Evolutionary conservation across 2,329 filamentous ascomycete species (phyloP).

Genomic region (Ophiostoma tasmaniense): DNA sequence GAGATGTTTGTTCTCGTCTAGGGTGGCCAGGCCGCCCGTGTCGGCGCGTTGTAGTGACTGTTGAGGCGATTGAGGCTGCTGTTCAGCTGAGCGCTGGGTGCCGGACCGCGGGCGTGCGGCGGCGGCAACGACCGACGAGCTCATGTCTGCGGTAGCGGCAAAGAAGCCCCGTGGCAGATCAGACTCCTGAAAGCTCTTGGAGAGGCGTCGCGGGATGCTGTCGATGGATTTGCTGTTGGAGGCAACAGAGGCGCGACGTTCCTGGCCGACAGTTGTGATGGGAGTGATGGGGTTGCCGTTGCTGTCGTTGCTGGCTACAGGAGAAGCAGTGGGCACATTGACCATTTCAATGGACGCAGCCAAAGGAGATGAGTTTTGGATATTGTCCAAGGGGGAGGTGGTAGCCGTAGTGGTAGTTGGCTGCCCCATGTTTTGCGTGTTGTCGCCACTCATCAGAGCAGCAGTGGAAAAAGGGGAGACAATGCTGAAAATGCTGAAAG

Average conservation of each 20-base stretch:
- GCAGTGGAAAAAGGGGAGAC: not conserved
- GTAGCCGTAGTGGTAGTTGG: constrained; percentile 11
- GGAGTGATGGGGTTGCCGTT: not conserved
- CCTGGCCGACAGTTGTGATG: constrained; percentile 9
- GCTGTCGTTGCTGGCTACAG: not conserved
- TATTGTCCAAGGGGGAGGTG: constrained; percentile 7
- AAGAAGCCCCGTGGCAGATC: constrained; percentile 40
- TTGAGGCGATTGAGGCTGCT: not conserved
- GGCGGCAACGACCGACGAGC: constrained; percentile 30
- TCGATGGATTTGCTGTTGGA: constrained; percentile 14
- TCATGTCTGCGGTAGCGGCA: constrained; percentile 39
- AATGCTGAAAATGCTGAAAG: not conserved
- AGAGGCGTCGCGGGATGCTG: constrained; percentile 18
- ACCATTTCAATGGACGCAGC: constrained; percentile 10
- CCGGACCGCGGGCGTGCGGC: constrained; percentile 13
- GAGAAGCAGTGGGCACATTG: not conserved
- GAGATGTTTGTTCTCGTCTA: constrained; percentile 14
- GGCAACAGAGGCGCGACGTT: constrained; percentile 19
- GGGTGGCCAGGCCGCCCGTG: constrained; percentile 10
- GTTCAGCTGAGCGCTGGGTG: constrained; percentile 11
- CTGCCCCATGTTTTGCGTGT: constrained; percentile 13
- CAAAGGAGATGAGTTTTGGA: constrained; percentile 1
- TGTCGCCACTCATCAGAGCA: constrained; percentile 4
- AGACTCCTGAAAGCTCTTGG: constrained; percentile 36
- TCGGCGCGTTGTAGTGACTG: not conserved